Evolutionary conservation across 2,329 filamentous ascomycete species (phyloP), one percentile per base, ranked within the genome.

Genomic region (Seiridium unicorne): DNA sequence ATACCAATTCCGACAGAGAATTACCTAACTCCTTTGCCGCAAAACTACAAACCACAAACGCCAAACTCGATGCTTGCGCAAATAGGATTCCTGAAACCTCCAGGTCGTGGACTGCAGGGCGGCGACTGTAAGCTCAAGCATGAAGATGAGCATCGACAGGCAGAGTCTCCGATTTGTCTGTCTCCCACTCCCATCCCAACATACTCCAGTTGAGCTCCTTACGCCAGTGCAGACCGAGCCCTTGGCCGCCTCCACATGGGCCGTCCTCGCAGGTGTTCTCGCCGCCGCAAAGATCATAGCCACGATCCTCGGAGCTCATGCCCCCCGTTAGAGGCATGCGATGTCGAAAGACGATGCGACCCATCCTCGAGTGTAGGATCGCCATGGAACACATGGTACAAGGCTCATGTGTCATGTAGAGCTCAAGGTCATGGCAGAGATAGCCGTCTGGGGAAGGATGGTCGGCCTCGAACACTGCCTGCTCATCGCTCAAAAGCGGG

Each of bases 311-410:
- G 31, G 92, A 89, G 68, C 89, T 90, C 77, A 97, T 81, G 48
- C 92, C 93, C 55, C 94, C 94, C 10, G 91, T 96, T 64, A 86
- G 78, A 51, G 85, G 84, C 90, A 96, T 95, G 59, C 91, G 85
- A 63, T 88, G 83, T 64, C 86, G 87, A 75, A 97, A 96, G 44
- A 96, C 84, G 56, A 93, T 90, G 57, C 90, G 88, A 49, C 91
- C 89, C 82, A 99, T 97, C 55, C 95, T 87, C 7, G 94, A 97
- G 72, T 98, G 93, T 31, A 98, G 82, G 67, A 98, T 90, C 1
- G 92, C 95, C 95, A 98, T 98, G 42, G 91, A 92, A 76, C 95
- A 99, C 85, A 96, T 96, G 62, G 96, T 85, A 72, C 95, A 99
- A 4, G 95, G 95, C 76, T 99, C 95, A 71, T 98, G 93, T 2